phyloP scores from a whole-genome alignment of 768 basidiomycete genomes.

The Serendipita sp. region DNA sequence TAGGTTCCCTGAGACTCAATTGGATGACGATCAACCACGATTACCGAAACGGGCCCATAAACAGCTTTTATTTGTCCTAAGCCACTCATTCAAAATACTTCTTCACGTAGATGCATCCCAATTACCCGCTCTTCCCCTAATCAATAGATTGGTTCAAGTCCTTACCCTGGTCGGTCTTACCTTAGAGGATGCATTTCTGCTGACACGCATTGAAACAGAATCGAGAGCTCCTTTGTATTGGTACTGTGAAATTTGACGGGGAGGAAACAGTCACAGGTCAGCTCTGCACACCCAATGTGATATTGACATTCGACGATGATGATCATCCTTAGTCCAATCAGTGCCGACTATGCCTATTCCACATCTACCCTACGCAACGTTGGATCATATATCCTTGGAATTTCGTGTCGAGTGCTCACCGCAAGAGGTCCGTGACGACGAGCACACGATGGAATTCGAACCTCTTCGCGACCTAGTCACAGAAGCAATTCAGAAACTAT shows the following conservation, averaged over 20 bases:
- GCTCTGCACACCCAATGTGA: too few relatives aligned
- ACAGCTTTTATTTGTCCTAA: not conserved
- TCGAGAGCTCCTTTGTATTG: not conserved
- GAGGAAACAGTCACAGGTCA: not conserved
- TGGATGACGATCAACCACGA: not conserved
- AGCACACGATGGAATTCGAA: not conserved
- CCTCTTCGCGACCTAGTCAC: not conserved
- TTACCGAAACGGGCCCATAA: not conserved
- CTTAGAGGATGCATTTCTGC: not conserved
- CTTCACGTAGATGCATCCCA: not conserved
- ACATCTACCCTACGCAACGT: not conserved
- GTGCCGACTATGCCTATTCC: not conserved
- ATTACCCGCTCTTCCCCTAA: not conserved
- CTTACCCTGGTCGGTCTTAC: not conserved
- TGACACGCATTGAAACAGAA: not conserved
- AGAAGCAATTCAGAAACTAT: not conserved
- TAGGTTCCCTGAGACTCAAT: not conserved
- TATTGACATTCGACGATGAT: too few relatives aligned
- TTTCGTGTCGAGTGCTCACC: not conserved
- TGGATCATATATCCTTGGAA: not conserved
- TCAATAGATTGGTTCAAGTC: not conserved
- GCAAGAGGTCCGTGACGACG: too few relatives aligned
- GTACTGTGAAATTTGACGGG: not conserved
- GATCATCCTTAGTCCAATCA: not conserved
- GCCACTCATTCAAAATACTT: not conserved